phyloP scores from a whole-genome alignment of 2,329 filamentous ascomycete genomes.

The Aspergillus sp. region DNA sequence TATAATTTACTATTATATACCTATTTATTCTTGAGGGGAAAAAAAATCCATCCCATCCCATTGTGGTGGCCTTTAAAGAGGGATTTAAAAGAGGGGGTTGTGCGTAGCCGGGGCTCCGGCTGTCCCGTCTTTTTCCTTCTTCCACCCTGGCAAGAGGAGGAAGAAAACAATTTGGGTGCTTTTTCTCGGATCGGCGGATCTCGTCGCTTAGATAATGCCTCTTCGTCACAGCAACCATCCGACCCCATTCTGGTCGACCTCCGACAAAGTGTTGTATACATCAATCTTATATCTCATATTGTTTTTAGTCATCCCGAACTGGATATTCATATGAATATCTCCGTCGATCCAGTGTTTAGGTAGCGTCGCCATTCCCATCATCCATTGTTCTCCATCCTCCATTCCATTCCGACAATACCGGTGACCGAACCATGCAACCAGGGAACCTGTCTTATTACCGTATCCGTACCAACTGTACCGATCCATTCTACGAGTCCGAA shows the following conservation, averaged over 20 bases:
- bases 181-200: constrained; percentile 38
- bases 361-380: too few relatives aligned
- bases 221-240: constrained; percentile 35
- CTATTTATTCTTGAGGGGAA: not conserved
- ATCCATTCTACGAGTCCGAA: too few relatives aligned
- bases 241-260: not conserved
- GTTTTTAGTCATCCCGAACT: not conserved
- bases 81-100: constrained; percentile 1
- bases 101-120: constrained; percentile 12
- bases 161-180: constrained; percentile 24
- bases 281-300: too few relatives aligned
- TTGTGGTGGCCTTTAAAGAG: not conserved
- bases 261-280: not conserved
- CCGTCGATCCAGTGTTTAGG: not conserved
- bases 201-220: constrained; percentile 27
- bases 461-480: not conserved
- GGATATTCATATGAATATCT: not conserved
- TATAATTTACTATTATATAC: not conserved
- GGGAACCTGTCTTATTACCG: not conserved
- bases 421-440: too few relatives aligned
- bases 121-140: constrained; percentile 4
- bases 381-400: not conserved
- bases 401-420: not conserved
- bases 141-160: constrained; percentile 17
- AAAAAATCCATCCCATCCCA: not conserved